A percentile compares a stretch with the other conserved stretches of the same genome.
Evolutionary conservation across 371 early-diverging fungal genomes (phyloP).

Genomic region (Haplosporangium sp.): DNA sequence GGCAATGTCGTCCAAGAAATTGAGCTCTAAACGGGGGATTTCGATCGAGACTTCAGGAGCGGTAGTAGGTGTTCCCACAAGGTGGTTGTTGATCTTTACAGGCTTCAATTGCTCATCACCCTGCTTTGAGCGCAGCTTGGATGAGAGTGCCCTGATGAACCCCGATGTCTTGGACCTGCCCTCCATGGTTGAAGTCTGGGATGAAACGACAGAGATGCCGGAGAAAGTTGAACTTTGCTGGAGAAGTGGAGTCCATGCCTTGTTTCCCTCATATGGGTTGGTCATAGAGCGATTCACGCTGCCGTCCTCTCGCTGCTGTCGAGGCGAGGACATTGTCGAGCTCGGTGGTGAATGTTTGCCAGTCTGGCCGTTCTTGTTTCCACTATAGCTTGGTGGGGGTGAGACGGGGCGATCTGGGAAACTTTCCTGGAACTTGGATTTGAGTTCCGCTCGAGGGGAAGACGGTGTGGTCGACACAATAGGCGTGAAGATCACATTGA

Average conservation of each 20-base stretch:
- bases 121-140: slow-evolving; percentile 45
- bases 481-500: slow-evolving; percentile 26
- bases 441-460: slow-evolving; percentile 26
- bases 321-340: slow-evolving; percentile 11
- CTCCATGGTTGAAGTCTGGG: slow-evolving; percentile 9
- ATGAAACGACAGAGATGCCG: slow-evolving; percentile 21
- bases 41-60: slow-evolving; percentile 33
- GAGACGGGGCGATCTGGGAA: slow-evolving; percentile 42
- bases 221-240: slow-evolving; percentile 31
- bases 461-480: slow-evolving; percentile 5
- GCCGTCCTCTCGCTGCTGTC: neutral
- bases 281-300: neutral
- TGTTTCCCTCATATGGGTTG: neutral
- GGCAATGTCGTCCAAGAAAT: slow-evolving; percentile 26
- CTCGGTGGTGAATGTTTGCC: slow-evolving; percentile 2
- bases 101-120: slow-evolving; percentile 39
- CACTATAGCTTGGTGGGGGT: slow-evolving; percentile 22
- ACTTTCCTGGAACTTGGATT: slow-evolving; percentile 40
- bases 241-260: slow-evolving; percentile 3
- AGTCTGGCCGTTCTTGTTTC: slow-evolving; percentile 2
- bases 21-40: slow-evolving; percentile 44
- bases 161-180: slow-evolving; percentile 34
- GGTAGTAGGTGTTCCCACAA: neutral
- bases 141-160: slow-evolving; percentile 44
- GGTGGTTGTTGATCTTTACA: slow-evolving; percentile 18